Evolutionary conservation across 2,329 filamentous ascomycete species (phyloP).

Genomic region (Aureobasidium pullulans): DNA sequence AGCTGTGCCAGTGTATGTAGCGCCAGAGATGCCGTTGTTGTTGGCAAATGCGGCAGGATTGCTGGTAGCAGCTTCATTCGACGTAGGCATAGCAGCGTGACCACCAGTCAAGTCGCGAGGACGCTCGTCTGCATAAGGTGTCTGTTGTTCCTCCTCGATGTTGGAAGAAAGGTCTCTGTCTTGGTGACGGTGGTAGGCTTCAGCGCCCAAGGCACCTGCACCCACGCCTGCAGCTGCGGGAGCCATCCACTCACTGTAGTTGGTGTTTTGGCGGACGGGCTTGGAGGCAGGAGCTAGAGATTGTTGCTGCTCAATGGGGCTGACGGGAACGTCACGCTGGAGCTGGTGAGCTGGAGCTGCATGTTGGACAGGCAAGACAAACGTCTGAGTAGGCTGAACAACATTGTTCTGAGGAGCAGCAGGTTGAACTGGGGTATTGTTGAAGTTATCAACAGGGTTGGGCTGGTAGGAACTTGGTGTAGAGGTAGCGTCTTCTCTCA

Average conservation of each 20-base stretch:
- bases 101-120: constrained; percentile 5
- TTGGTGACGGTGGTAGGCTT: constrained; percentile 21
- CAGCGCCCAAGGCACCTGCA: constrained; percentile 27
- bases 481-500: not conserved
- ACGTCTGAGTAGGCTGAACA: constrained; percentile 16
- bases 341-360: constrained; percentile 16
- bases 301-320: constrained; percentile 6
- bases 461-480: constrained; percentile 6
- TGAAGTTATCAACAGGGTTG: constrained; percentile 9
- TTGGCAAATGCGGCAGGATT: not conserved
- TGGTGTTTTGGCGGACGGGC: constrained; percentile 30
- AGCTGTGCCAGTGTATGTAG: not conserved
- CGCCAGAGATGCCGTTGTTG: constrained; percentile 7
- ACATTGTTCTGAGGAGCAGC: not conserved
- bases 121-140: not conserved
- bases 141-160: not conserved
- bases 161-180: not conserved
- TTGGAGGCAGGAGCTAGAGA: constrained; percentile 30
- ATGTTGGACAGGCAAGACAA: constrained; percentile 13
- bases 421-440: constrained; percentile 13
- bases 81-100: not conserved
- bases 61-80: not conserved
- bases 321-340: constrained; percentile 15
- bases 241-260: constrained; percentile 46
- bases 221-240: constrained; percentile 34